Conservation (phyloP, 768 basidiomycete species). For the Russula ochroleuca region DNA sequence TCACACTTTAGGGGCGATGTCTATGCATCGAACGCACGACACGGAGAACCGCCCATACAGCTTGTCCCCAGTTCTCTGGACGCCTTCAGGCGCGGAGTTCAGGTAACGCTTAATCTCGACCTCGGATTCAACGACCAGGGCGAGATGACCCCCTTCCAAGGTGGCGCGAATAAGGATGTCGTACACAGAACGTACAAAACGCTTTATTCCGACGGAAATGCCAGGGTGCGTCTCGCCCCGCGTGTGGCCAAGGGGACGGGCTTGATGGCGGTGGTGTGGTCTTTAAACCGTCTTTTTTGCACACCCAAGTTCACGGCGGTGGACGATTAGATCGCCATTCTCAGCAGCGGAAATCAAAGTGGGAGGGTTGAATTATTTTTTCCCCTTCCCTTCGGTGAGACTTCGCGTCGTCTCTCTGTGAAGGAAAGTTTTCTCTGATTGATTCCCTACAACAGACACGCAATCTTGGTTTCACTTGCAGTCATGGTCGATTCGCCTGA, state of each 20-base stretch:
- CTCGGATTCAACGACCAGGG: conserved; percentile 54
- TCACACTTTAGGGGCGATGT: background rate
- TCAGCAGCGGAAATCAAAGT: conserved; percentile 69
- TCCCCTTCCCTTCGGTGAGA: no score
- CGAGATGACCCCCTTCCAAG: conserved; percentile 54
- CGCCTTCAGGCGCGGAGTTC: conserved; percentile 57
- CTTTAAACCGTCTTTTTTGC: no score
- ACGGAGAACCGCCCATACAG: background rate
- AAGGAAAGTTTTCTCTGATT: background rate
- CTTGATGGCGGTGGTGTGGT: conserved; percentile 4
- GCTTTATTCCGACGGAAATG: conserved; percentile 44
- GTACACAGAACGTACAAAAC: conserved; percentile 52
- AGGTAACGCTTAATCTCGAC: conserved; percentile 56
- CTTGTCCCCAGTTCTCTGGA: conserved; percentile 45
- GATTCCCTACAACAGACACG: conserved; percentile 39
- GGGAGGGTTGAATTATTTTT: conserved; percentile 1
- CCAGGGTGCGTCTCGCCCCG: conserved; percentile 42
- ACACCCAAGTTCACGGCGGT: conserved; percentile 64
- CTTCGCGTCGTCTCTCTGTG: background rate
- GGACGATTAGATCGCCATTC: conserved; percentile 60
- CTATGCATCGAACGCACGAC: conserved; percentile 11
- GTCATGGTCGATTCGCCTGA: conserved; percentile 47
- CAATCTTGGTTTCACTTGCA: conserved; percentile 72
- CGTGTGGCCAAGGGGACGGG: background rate
- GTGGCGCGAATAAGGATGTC: conserved; percentile 61